Conservation (phyloP, 129 eudicot species). For the Pulicaria dysenterica region DNA sequence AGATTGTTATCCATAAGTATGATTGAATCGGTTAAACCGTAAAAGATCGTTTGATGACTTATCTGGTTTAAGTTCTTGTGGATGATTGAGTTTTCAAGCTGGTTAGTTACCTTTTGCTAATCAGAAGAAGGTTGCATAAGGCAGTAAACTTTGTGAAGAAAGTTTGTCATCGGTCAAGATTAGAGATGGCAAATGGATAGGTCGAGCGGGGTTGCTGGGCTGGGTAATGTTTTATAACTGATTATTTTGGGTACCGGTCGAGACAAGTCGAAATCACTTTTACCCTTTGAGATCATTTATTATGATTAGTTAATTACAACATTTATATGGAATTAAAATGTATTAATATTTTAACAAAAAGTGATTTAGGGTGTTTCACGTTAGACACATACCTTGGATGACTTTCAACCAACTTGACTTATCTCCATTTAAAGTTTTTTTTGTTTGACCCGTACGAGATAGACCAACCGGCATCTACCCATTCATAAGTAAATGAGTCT, state of each 20-base stretch:
- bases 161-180: background rate
- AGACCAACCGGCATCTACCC: background rate
- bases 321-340: no score
- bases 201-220: background rate
- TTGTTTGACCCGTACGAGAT: background rate
- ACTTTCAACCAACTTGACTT: background rate
- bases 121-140: constrained; percentile 6
- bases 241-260: background rate
- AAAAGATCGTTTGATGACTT: constrained; percentile 3
- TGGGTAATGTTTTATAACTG: background rate
- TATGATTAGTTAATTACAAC: no score
- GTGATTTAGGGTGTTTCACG: background rate
- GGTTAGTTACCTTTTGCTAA: background rate
- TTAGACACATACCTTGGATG: background rate
- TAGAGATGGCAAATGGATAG: background rate
- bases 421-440: background rate
- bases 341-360: background rate
- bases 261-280: background rate
- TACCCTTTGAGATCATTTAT: no score
- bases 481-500: background rate
- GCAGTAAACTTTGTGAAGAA: background rate
- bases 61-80: background rate
- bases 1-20: constrained; percentile 7
- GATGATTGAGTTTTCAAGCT: background rate
- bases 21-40: background rate